Evolutionary conservation across 805 yeast genomes (phyloP).

Genomic region (Candida fluviatilis): DNA sequence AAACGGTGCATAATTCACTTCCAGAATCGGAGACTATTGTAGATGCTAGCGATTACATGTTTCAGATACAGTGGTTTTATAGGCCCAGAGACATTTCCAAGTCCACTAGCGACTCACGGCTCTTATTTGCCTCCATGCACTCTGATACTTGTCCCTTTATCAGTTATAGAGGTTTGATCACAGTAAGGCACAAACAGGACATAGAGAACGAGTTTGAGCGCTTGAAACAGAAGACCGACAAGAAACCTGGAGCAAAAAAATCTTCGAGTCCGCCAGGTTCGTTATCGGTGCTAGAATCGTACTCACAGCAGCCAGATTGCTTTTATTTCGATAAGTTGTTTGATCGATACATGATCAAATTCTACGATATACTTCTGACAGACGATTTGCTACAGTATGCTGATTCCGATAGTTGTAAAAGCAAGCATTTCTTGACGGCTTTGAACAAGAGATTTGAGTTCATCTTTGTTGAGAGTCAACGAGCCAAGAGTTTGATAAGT

Average conservation of each 20-base stretch:
- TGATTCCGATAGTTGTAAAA: constrained; percentile 41
- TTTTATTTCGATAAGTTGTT: constrained; percentile 85
- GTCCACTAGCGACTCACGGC: constrained; percentile 63
- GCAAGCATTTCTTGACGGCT: constrained; percentile 57
- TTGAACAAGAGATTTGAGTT: constrained; percentile 65
- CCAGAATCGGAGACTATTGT: constrained; percentile 19
- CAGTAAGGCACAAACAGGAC: constrained; percentile 65
- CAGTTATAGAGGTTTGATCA: constrained; percentile 71
- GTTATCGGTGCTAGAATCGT: constrained; percentile 40
- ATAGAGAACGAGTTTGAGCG: constrained; percentile 41
- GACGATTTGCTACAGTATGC: constrained; percentile 36
- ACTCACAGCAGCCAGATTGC: constrained; percentile 54
- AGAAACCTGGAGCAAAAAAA: constrained; percentile 7
- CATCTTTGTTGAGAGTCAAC: constrained; percentile 68
- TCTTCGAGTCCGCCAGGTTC: constrained; percentile 12
- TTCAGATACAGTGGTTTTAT: constrained; percentile 87
- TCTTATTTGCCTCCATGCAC: constrained; percentile 81
- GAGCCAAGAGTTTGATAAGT: constrained; percentile 57
- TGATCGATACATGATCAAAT: constrained; percentile 79
- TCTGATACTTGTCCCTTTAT: constrained; percentile 75
- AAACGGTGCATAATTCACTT: constrained; percentile 4
- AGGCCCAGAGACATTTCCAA: constrained; percentile 81
- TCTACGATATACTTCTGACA: constrained; percentile 75
- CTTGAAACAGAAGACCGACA: constrained; percentile 5
- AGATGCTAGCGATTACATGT: constrained; percentile 49